A percentile compares a stretch with the other conserved stretches of the same genome.
Conservation (phyloP, 441 rosid species). For the Syzygium syzygioides region DNA sequence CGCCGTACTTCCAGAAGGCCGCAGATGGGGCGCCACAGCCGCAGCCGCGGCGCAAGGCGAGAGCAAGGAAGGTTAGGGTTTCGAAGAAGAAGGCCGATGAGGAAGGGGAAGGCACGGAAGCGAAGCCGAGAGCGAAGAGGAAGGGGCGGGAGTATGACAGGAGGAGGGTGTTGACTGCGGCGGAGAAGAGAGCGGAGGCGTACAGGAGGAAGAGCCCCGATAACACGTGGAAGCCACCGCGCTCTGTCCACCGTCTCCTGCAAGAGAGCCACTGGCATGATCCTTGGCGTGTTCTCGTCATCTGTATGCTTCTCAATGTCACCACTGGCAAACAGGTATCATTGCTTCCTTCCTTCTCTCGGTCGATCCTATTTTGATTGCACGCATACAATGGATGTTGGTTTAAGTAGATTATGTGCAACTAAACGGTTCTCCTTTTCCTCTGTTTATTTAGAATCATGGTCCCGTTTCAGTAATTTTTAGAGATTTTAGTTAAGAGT, state of each 20-base stretch:
- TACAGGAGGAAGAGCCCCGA: slow-evolving; percentile 38
- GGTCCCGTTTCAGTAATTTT: not conserved
- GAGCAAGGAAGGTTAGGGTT: not conserved
- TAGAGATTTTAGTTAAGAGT: not conserved
- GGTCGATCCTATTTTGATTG: not conserved
- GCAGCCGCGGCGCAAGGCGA: not conserved
- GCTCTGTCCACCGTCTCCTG: slow-evolving; percentile 36
- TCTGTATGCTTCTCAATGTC: slow-evolving; percentile 75
- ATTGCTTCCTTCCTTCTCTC: not conserved
- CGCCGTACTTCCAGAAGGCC: not conserved
- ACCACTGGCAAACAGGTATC: slow-evolving; percentile 59
- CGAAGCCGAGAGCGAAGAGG: not conserved
- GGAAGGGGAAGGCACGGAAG: not conserved
- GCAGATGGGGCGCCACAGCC: not conserved
- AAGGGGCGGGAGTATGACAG: not conserved
- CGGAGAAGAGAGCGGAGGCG: slow-evolving; percentile 49
- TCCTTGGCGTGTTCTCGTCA: slow-evolving; percentile 76
- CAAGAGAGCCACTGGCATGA: slow-evolving; percentile 66
- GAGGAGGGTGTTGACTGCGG: slow-evolving; percentile 15
- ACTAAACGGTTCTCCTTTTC: not conserved
- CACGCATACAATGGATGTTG: not conserved
- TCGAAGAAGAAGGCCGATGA: not conserved
- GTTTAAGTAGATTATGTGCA: not conserved
- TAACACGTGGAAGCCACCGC: slow-evolving; percentile 62
- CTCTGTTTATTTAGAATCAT: not conserved